Evolutionary conservation across 495 filamentous ascomycete genomes (phyloP), one percentile per base, ranked within the genome.

Genomic region (Aspergillus leporis): DNA sequence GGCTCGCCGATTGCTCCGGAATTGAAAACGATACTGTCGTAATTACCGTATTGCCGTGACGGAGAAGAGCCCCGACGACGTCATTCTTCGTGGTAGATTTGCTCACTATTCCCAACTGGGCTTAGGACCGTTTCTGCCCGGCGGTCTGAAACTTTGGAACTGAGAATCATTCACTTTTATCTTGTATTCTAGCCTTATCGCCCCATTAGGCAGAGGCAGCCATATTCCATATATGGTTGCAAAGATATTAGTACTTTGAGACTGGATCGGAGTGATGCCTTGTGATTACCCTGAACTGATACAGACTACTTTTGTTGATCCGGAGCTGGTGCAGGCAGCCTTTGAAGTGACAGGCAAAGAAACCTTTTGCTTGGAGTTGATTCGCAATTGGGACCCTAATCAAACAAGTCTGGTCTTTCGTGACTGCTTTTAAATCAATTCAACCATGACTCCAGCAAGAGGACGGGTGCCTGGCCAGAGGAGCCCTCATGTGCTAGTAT

Each of bases 401-500:
- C 10, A n/a, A n/a, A 41, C 16, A 5, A 41, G 3, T 41, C 3
- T 28, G 25, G 3, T 14, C 38, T n/a, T 41, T 41, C 3, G 16
- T 6, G 3, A 2, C 16, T 41, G 4, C 16, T n/a, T 1, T 19
- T 36, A 43, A 40, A 28, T 41, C 34, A 16, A 10, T 16, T 54
- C 48, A 13, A 62, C 48, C 43, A 78, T 75, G 72, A 70, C 71
- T 45, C 72, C 74, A 10, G 59, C 71, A 32, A 70, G 69, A 58
- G 75, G 74, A 36, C 68, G 74, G 34, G 72, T 69, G 25, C 66
- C 69, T n/a, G 71, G 65, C 56, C 83, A 83, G 63, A 72, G 82
- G 52, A 81, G 78, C 53, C 83, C 83, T 47, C 79, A 81, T 55
- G 81, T 85, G 43, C 67, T 86, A 65, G 82, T 85, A 71, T 45